A percentile compares a stretch with the other conserved stretches of the same genome.
Evolutionary conservation across 257 asterid genomes (phyloP).

Genomic region (Penstemon barbatus): DNA sequence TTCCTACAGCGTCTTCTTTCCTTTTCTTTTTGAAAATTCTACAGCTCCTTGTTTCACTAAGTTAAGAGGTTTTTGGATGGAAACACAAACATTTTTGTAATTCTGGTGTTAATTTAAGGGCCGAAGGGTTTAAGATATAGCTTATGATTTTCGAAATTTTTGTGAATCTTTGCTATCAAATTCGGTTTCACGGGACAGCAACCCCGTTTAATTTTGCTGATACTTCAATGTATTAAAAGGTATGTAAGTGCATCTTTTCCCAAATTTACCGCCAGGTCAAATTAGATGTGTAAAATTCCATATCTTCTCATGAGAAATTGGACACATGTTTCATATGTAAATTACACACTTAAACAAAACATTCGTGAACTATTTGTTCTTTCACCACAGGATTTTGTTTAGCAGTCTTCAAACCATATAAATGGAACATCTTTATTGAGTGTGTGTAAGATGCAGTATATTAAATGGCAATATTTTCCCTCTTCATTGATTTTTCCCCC

Average conservation of each 20-base stretch:
- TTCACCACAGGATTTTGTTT: neutral
- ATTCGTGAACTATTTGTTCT: neutral
- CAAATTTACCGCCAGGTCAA: neutral
- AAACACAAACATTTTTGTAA: neutral
- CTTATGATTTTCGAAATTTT: neutral
- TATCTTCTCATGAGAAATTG: neutral
- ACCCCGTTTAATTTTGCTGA: slow-evolving; percentile 8
- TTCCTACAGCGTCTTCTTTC: neutral
- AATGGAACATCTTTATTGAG: neutral
- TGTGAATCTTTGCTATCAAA: neutral
- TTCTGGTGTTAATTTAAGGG: neutral
- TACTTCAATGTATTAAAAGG: neutral
- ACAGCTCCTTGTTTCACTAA: neutral
- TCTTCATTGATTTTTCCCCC: slow-evolving; percentile 28
- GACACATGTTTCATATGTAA: neutral
- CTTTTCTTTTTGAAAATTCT: too few relatives aligned
- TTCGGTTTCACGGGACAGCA: slow-evolving; percentile 11
- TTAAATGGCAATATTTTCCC: slow-evolving; percentile 7
- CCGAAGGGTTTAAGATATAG: slow-evolving; percentile 6
- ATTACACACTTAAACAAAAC: neutral
- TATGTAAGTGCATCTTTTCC: neutral
- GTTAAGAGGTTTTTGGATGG: slow-evolving; percentile 3
- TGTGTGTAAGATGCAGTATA: slow-evolving; percentile 23
- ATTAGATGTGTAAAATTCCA: neutral
- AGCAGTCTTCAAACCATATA: neutral